Evolutionary conservation across 2,329 filamentous ascomycete species (phyloP).

Genomic region (Pseudomassariella vexata): DNA sequence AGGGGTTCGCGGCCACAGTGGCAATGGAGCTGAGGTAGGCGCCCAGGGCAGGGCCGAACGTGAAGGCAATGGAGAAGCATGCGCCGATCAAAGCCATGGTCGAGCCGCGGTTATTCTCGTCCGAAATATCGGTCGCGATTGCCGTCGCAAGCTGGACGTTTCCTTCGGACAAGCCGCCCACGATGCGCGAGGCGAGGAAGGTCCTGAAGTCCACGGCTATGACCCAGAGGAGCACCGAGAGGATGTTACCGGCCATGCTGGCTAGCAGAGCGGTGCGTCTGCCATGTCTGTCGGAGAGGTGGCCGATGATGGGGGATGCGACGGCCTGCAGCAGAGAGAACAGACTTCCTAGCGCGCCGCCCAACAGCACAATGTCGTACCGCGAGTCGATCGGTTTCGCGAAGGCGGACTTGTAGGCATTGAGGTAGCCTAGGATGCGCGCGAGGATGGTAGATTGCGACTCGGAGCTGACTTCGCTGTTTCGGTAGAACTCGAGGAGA

Average conservation of each 20-base stretch:
- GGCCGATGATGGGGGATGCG: conserved; percentile 86
- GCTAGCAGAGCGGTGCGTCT: conserved; percentile 80
- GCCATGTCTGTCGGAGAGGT: conserved; percentile 81
- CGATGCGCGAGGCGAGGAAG: conserved; percentile 86
- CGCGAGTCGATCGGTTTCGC: conserved; percentile 87
- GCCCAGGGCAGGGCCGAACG: conserved; percentile 87
- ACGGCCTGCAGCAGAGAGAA: conserved; percentile 89
- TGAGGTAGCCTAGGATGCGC: conserved; percentile 74
- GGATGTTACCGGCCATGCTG: conserved; percentile 89
- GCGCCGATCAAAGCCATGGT: conserved; percentile 96
- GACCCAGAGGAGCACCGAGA: conserved; percentile 92
- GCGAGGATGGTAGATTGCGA: conserved; percentile 59
- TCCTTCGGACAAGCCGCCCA: conserved; percentile 90
- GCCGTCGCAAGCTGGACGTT: conserved; percentile 95
- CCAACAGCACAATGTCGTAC: conserved; percentile 94
- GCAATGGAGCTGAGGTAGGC: conserved; percentile 76
- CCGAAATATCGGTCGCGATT: conserved; percentile 93
- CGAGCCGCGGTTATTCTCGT: conserved; percentile 73
- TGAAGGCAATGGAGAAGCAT: conserved; percentile 96
- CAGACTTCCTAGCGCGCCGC: conserved; percentile 86
- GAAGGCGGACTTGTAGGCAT: conserved; percentile 92
- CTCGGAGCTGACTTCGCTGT: conserved; percentile 57
- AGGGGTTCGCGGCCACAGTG: conserved; percentile 80
- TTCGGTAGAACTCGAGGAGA: conserved; percentile 92
- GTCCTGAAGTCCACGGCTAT: conserved; percentile 90